Conservation (phyloP, 2,329 filamentous ascomycete species). For the Cytospora leucostoma region DNA sequence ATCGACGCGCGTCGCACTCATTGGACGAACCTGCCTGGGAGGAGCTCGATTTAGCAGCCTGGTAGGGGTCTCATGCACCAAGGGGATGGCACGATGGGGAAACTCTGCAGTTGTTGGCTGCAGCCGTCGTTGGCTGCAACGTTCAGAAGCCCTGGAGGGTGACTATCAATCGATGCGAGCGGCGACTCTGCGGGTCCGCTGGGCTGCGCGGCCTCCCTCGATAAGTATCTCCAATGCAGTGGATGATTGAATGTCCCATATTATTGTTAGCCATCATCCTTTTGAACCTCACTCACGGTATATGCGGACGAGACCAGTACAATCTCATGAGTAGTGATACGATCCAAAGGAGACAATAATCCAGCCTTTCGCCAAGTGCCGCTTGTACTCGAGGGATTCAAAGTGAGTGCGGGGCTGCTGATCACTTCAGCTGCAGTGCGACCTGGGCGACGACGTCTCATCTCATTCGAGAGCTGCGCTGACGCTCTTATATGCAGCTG, state of each 20-base stretch:
- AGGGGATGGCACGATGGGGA: constrained; percentile 3
- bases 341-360: neutral
- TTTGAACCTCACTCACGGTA: neutral
- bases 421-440: constrained; percentile 21
- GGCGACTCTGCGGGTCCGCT: constrained; percentile 10
- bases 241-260: neutral
- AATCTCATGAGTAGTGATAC: neutral
- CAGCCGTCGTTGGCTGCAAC: constrained; percentile 18
- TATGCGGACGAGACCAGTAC: neutral
- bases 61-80: constrained; percentile 3
- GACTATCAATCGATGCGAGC: neutral
- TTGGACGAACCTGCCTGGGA: constrained; percentile 14
- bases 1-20: constrained; percentile 7
- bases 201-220: neutral
- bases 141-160: constrained; percentile 5
- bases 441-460: constrained; percentile 15
- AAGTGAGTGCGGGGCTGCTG: constrained; percentile 27
- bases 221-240: neutral
- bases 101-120: constrained; percentile 5
- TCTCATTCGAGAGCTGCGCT: constrained; percentile 1
- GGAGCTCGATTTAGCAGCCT: constrained; percentile 15
- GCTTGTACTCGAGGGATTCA: constrained; percentile 2
- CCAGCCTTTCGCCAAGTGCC: neutral
- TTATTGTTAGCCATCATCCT: neutral
- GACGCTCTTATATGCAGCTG: constrained; percentile 3